Evolutionary conservation across 352 stramenopile species (phyloP).

Genomic region (Phytophthora uliginosa): DNA sequence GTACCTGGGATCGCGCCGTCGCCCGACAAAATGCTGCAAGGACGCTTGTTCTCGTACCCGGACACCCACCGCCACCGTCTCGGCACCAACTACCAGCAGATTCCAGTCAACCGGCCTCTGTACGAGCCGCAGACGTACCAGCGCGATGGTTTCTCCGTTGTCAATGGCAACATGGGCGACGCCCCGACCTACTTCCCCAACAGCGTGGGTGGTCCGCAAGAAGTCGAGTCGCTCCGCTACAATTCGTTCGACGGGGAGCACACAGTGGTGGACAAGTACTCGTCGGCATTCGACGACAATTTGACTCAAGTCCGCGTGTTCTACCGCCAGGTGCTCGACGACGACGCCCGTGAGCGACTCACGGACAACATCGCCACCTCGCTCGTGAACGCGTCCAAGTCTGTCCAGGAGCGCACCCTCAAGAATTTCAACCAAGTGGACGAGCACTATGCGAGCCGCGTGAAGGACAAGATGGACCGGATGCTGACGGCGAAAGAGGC

Average conservation of each 20-base stretch:
- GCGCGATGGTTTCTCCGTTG: slow-evolving; percentile 71
- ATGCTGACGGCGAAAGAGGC: slow-evolving; percentile 39
- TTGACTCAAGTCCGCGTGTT: slow-evolving; percentile 75
- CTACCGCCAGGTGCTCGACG: slow-evolving; percentile 73
- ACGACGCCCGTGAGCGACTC: slow-evolving; percentile 64
- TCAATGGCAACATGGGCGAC: slow-evolving; percentile 73
- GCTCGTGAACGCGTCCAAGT: slow-evolving; percentile 54
- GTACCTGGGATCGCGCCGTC: slow-evolving; percentile 90
- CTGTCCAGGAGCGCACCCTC: slow-evolving; percentile 41
- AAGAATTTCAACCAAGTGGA: slow-evolving; percentile 49
- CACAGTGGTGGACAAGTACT: slow-evolving; percentile 51
- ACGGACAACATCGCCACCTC: slow-evolving; percentile 81
- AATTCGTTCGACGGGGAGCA: slow-evolving; percentile 36
- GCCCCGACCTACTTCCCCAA: slow-evolving; percentile 88
- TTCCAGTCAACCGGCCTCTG: slow-evolving; percentile 90
- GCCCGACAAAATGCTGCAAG: slow-evolving; percentile 91
- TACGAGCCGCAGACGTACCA: slow-evolving; percentile 73
- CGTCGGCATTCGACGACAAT: slow-evolving; percentile 83
- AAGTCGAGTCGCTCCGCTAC: slow-evolving; percentile 35
- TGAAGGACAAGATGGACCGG: slow-evolving; percentile 50
- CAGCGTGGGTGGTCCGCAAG: slow-evolving; percentile 52
- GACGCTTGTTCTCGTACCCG: slow-evolving; percentile 91
- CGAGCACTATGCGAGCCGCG: slow-evolving; percentile 38
- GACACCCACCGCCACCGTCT: slow-evolving; percentile 91
- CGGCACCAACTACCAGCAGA: slow-evolving; percentile 91